A percentile compares a stretch with the other conserved stretches of the same genome.
These are phyloP conservation scores for Lactifluus pinguis DNA, from an alignment of 768 basidiomycete genomes.

Conservation along the genomic window DNA sequence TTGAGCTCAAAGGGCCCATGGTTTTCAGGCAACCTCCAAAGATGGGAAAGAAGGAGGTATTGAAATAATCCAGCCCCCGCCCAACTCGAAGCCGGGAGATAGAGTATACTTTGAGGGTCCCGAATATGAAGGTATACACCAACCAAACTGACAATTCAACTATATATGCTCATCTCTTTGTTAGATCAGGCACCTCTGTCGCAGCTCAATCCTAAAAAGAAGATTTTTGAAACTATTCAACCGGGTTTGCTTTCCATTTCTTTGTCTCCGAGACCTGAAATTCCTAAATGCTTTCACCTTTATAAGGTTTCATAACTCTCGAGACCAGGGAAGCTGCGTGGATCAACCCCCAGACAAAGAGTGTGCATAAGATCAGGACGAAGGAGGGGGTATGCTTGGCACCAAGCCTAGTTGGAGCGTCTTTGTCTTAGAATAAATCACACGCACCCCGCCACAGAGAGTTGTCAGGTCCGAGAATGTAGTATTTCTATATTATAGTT, in stretches of 20 bases:
- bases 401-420: slow-evolving; percentile 78
- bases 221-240: slow-evolving; percentile 96
- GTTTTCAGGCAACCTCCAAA: slow-evolving; percentile 71
- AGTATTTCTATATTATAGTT: background rate
- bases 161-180: slow-evolving; percentile 1
- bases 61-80: slow-evolving; percentile 85
- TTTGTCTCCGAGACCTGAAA: background rate
- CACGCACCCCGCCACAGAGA: too few species aligned
- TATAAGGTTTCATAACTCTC: slow-evolving; percentile 76
- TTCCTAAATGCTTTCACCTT: background rate
- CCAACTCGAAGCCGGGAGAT: slow-evolving; percentile 81
- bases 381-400: slow-evolving; percentile 75
- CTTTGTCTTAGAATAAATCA: slow-evolving; percentile 45
- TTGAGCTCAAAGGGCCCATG: background rate
- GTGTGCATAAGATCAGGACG: slow-evolving; percentile 77
- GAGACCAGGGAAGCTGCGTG: slow-evolving; percentile 86
- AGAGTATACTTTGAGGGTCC: slow-evolving; percentile 91
- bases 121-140: slow-evolving; percentile 64
- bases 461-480: background rate
- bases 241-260: slow-evolving; percentile 45
- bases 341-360: slow-evolving; percentile 76
- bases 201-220: slow-evolving; percentile 97
- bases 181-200: slow-evolving; percentile 57
- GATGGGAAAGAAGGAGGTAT: slow-evolving; percentile 86
- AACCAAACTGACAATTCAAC: background rate